These are phyloP conservation scores for Nannochloropsis salina DNA, from an alignment of 108 stramenopile species.

Conservation along the genomic window DNA sequence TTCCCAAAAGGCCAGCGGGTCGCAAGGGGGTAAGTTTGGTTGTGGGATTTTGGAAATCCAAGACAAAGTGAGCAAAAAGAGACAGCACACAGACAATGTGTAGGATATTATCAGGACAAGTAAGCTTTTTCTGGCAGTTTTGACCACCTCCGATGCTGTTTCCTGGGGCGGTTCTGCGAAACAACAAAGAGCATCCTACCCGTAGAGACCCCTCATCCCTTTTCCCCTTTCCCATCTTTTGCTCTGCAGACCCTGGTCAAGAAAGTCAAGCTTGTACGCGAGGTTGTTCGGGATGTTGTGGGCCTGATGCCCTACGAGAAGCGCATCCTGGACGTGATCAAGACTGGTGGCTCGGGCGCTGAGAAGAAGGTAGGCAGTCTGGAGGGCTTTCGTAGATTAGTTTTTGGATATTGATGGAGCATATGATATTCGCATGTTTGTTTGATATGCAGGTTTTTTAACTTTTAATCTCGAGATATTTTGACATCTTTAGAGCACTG, in stretches of 20 bases:
- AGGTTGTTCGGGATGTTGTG: slow-evolving; percentile 93
- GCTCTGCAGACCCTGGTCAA: slow-evolving; percentile 41
- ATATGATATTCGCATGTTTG: too few species aligned
- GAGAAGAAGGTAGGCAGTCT: slow-evolving; percentile 71
- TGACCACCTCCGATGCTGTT: neutral
- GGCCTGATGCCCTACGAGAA: slow-evolving; percentile 98
- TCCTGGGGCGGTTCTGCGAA: neutral
- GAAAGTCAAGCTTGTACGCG: slow-evolving; percentile 65
- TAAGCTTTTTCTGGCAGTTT: neutral
- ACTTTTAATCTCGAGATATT: too few species aligned
- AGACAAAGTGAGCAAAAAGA: neutral
- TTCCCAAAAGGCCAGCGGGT: slow-evolving; percentile 1
- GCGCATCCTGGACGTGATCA: slow-evolving; percentile 99
- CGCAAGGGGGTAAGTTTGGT: slow-evolving; percentile 21
- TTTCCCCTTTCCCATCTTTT: neutral
- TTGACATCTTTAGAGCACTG: too few species aligned
- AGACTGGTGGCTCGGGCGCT: slow-evolving; percentile 87
- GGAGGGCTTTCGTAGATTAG: too few species aligned
- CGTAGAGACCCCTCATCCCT: neutral
- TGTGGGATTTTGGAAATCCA: neutral
- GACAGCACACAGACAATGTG: neutral
- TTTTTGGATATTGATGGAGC: too few species aligned
- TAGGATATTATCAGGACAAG: neutral
- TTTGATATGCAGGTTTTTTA: too few species aligned
- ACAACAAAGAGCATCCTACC: neutral